Conservation (phyloP, 169 alveolate species). For the Cryptosporidium muris region DNA sequence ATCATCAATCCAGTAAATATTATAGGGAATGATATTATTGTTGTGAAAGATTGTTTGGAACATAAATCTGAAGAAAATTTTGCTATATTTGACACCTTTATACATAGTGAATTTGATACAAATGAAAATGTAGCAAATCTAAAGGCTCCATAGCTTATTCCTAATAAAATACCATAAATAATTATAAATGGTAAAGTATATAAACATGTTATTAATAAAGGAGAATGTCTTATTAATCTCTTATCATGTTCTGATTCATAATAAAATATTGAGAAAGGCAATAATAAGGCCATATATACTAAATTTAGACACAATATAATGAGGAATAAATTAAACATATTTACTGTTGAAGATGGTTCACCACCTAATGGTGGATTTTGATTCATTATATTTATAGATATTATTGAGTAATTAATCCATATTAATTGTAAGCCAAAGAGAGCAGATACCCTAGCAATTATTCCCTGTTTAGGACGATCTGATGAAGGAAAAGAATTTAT, state of each 20-base stretch:
- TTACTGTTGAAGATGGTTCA: constrained; percentile 10
- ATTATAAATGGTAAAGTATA: constrained; percentile 1
- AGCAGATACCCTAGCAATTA: constrained; percentile 15
- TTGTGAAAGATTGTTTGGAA: not conserved
- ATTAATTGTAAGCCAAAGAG: constrained; percentile 44
- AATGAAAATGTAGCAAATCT: constrained; percentile 1
- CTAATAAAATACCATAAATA: constrained; percentile 19
- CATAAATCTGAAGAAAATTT: constrained; percentile 7
- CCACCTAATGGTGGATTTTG: constrained; percentile 48
- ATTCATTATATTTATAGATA: constrained; percentile 54
- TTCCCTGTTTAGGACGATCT: constrained; percentile 30
- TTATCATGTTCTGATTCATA: constrained; percentile 55
- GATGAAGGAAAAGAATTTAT: not conserved
- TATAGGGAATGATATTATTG: constrained; percentile 22
- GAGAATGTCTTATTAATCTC: constrained; percentile 5
- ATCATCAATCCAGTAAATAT: constrained; percentile 11
- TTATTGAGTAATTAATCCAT: constrained; percentile 41
- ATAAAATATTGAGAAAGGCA: constrained; percentile 49
- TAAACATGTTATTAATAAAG: constrained; percentile 1
- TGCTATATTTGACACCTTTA: constrained; percentile 7
- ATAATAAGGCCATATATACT: constrained; percentile 9
- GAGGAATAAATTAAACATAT: constrained; percentile 3
- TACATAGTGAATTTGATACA: constrained; percentile 18
- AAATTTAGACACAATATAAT: constrained; percentile 12
- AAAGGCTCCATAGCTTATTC: constrained; percentile 32